Evolutionary conservation across 352 stramenopile genomes (phyloP).

Genomic region (Phytophthora chlamydospora): DNA sequence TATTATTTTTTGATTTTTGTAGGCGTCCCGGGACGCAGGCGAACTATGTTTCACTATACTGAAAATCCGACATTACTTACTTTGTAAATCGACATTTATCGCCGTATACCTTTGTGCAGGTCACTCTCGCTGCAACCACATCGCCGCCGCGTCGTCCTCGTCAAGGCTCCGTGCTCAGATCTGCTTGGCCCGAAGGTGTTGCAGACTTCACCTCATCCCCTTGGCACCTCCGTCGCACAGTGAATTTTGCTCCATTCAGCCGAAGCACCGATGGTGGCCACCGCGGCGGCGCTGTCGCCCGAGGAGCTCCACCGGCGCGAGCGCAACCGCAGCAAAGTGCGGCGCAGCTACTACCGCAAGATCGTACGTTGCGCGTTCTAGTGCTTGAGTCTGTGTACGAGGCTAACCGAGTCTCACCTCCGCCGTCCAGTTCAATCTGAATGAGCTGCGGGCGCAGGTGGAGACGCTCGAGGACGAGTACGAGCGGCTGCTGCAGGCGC

Average conservation of each 20-base stretch:
- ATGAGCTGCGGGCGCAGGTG: constrained; percentile 51
- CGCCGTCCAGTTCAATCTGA: constrained; percentile 45
- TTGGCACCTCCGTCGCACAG: constrained; percentile 1
- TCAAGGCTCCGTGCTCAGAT: no score
- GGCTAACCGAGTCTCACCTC: background rate
- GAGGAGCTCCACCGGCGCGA: constrained; percentile 50
- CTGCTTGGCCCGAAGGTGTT: no score
- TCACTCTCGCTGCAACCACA: constrained; percentile 9
- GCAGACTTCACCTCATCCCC: background rate
- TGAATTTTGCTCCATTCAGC: background rate
- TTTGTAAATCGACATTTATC: background rate
- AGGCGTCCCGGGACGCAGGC: background rate
- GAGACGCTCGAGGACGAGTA: constrained; percentile 52
- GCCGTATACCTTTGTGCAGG: constrained; percentile 11
- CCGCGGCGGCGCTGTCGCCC: constrained; percentile 31
- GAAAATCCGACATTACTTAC: constrained; percentile 17
- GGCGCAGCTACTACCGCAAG: constrained; percentile 60
- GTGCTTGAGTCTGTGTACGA: background rate
- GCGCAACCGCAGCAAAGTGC: constrained; percentile 60
- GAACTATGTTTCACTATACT: constrained; percentile 19
- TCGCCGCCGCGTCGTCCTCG: background rate
- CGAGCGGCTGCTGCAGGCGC: constrained; percentile 41
- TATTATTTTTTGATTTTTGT: constrained; percentile 22
- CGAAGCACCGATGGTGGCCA: constrained; percentile 13
- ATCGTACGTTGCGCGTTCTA: constrained; percentile 35